Evolutionary conservation across 768 basidiomycete genomes (phyloP).

Genomic region (Boletellus ananas): DNA sequence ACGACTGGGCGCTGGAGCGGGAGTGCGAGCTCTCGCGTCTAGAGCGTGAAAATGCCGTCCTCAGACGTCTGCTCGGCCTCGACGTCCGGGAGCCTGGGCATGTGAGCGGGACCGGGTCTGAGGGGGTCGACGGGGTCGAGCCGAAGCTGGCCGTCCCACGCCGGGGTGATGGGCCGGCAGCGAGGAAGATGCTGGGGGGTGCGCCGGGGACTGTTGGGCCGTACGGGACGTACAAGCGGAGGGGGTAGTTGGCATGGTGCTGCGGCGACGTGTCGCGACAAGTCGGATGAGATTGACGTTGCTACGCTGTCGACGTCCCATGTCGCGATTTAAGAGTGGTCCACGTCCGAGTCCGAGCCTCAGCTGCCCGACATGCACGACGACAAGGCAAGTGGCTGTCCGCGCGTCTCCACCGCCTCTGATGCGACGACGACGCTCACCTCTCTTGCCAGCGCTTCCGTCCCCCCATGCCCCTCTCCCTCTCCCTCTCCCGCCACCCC

Average conservation of each 20-base stretch:
- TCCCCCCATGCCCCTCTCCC: slow-evolving; percentile 14
- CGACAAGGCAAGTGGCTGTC: slow-evolving; percentile 18
- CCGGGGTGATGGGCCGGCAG: slow-evolving; percentile 10
- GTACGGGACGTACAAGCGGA: slow-evolving; percentile 42
- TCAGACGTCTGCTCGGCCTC: slow-evolving; percentile 68
- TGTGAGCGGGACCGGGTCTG: not conserved
- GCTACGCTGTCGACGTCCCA: not conserved
- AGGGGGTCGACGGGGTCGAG: not conserved
- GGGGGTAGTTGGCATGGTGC: slow-evolving; percentile 7
- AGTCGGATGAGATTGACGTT: not conserved
- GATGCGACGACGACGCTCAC: slow-evolving; percentile 9
- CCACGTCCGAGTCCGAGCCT: too few relatives aligned
- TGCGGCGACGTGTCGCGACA: too few relatives aligned
- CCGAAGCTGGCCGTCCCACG: slow-evolving; percentile 12
- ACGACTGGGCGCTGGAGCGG: slow-evolving; percentile 78
- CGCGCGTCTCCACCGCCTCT: slow-evolving; percentile 18
- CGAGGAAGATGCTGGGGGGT: slow-evolving; percentile 31
- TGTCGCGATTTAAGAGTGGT: too few relatives aligned
- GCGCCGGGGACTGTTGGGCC: slow-evolving; percentile 37
- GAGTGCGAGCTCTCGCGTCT: slow-evolving; percentile 88
- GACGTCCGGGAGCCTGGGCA: slow-evolving; percentile 27
- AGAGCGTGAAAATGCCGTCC: slow-evolving; percentile 81
- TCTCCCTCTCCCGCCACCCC: slow-evolving; percentile 13
- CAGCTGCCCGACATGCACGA: not conserved
- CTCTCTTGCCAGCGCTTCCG: slow-evolving; percentile 2